Conservation (phyloP, 495 filamentous ascomycete genomes). For the Opeltia flavorubescens region DNA sequence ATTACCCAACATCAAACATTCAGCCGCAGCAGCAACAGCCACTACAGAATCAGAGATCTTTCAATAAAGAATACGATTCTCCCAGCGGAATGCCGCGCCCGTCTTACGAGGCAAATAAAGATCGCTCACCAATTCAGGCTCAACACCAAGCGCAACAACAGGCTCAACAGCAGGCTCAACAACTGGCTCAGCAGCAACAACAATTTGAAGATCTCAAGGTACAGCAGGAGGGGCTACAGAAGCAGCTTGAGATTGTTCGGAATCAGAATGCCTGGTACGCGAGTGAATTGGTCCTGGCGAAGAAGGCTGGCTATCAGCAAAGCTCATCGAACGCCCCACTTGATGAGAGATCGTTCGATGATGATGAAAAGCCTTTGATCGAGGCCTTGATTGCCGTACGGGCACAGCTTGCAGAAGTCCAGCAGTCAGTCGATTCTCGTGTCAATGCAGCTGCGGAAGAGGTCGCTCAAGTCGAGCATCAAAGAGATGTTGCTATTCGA, state of each 20-base stretch:
- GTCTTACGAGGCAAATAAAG: neutral
- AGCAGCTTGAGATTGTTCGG: constrained; percentile 70
- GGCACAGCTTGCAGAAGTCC: constrained; percentile 68
- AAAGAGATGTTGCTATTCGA: constrained; percentile 78
- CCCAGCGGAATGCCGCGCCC: neutral
- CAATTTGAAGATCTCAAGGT: constrained; percentile 12
- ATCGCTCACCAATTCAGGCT: neutral
- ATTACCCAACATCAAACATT: constrained; percentile 5
- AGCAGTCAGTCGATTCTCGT: constrained; percentile 75
- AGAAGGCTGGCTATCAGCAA: constrained; percentile 72
- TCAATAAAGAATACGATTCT: constrained; percentile 5
- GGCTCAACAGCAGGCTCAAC: no score
- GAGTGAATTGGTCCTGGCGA: constrained; percentile 80
- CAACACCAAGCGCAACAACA: no score
- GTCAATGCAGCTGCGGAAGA: constrained; percentile 68
- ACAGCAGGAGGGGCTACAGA: constrained; percentile 30
- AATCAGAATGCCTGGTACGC: constrained; percentile 93
- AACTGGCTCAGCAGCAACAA: constrained; percentile 2
- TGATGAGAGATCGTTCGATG: constrained; percentile 60
- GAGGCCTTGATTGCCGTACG: constrained; percentile 89
- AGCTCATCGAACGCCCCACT: constrained; percentile 56
- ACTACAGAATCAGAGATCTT: constrained; percentile 9
- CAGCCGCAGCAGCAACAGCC: constrained; percentile 6
- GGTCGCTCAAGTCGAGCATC: constrained; percentile 84
- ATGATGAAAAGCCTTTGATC: constrained; percentile 82